Base-by-base conservation (phyloP, 2,329 filamentous ascomycete species). In the Colletotrichum sp. region DNA sequence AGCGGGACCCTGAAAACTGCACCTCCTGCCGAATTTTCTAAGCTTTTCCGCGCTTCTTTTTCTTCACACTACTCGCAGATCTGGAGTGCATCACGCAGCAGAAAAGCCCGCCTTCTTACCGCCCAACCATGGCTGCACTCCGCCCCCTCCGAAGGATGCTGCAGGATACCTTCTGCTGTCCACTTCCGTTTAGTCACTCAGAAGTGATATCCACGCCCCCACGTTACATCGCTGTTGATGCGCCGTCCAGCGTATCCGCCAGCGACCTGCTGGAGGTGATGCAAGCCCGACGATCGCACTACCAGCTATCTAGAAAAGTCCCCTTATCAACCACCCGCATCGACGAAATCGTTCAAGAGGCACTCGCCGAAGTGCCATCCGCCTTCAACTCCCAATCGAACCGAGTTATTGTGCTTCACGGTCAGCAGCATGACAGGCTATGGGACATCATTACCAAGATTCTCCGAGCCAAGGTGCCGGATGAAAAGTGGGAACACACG, bases 341-440 rank as follows among this genome's bases (percentile, higher is more conserved):
- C 84, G 86, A 91, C 81, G 90, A 94, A 80, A 91, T 96, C 82
- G 90, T 93, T 83, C 86, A 89, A 84, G 84, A 91, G 79, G 89
- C 92, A 69, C 88, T 97, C 79, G 88, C 92, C 75, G 89, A 95
- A 84, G 89, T 93, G 2, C 96, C 96, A 59, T 94, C 92, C 68
- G 92, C 93, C 78, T 98, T 98, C 93, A 98, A 98, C 92, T 94
- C 92, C 57, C 96, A 98, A 88, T 92, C 92, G 79, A 94, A 95
- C 79, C 93, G 96, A 75, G 87, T 94, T 72, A 90, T 98, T 63
- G 90, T 98, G 67, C 91, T 98, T 71, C 90, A 97, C 81, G 93
- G 94, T 81, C 91, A 90, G 77, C 94, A 98, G 85, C 96, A 98
- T 88, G 93, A 96, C 81, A 94, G 94, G 87, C 92, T 98, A 80